Percentiles rank a stretch among this genome's conserved stretches.
Conservation (phyloP, 2,329 filamentous ascomycete species). For the Diaporthe capsici region DNA sequence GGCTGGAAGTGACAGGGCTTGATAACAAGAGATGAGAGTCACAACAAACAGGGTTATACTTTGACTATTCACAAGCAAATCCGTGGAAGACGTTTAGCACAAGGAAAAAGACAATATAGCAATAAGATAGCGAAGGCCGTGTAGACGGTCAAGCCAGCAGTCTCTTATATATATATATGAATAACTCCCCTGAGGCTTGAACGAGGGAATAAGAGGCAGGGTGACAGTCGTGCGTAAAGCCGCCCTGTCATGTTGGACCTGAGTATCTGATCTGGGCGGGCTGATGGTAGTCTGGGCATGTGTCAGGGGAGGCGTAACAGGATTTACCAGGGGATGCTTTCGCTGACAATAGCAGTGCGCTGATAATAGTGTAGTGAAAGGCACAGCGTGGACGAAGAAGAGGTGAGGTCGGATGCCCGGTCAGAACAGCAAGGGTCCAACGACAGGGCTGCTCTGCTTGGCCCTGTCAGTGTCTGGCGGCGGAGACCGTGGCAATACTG, state of each 20-base stretch:
- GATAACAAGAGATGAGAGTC: neutral
- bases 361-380: no score
- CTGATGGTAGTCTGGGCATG: neutral
- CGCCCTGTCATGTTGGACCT: neutral
- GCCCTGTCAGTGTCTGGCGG: neutral
- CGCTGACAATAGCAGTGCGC: neutral
- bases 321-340: neutral
- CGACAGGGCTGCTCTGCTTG: neutral
- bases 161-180: neutral
- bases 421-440: neutral
- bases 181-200: neutral
- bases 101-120: neutral
- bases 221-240: slow-evolving; percentile 9
- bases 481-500: neutral
- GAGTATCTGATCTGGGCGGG: neutral
- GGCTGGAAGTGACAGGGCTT: neutral
- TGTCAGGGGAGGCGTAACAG: neutral
- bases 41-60: neutral
- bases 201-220: neutral
- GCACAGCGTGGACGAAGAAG: neutral
- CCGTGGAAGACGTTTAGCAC: neutral
- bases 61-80: no score
- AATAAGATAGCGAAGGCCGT: no score
- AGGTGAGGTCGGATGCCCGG: neutral
- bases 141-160: no score